Evolutionary conservation across 2,329 filamentous ascomycete species (phyloP), one percentile per base, ranked within the genome.

Genomic region (Lomentospora prolificans): DNA sequence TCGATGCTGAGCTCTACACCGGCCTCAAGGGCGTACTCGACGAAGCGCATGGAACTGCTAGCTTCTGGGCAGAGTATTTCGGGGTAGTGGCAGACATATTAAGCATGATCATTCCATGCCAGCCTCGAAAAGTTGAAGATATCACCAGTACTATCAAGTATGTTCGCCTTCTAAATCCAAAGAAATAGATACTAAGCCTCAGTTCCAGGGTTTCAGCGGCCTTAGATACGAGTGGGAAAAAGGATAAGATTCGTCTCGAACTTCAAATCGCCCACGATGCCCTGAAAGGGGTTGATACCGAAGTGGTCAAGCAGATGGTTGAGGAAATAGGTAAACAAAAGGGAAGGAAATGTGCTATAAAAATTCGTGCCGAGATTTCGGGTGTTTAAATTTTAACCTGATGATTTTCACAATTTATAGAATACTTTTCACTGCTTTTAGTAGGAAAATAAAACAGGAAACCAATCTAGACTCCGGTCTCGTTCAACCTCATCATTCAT

Each of bases 61-160:
- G 69, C 1, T 80, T 80, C 59, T 81, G 78, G 79, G 73, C 77
- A 8, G 72, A 74, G 53, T 81, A 80, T 57, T 66, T 78, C 12
- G 79, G 79, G 7, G 70, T 72, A 12, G 68, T 79, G 28, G 74
- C 76, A 3, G 66, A 55, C 10, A 64, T 74, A 3, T 61, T 81
- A 53, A 70, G 71, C 1, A 67, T 65, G 17, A 50, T 80, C 1
- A 66, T 74, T 30, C 73, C 76, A 0, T 65, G 68, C 0, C 66
- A 67, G 55, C 79, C 78, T 2, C 64, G 61, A 44, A 65, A 61
- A 2, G 60, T 63, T n/a, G 61, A 65, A 0, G 64, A 69, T 17
- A 60, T 79, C 3, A 59, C 60, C 12, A 64, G 66, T 4, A 63
- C 61, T 14, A 62, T 80, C 51, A 70, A 63, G 77, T 78, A 61